A percentile compares a stretch with the other conserved stretches of the same genome.
Evolutionary conservation across 768 basidiomycete genomes (phyloP).

Genomic region (Tylopilus plumbeoviolaceoides): DNA sequence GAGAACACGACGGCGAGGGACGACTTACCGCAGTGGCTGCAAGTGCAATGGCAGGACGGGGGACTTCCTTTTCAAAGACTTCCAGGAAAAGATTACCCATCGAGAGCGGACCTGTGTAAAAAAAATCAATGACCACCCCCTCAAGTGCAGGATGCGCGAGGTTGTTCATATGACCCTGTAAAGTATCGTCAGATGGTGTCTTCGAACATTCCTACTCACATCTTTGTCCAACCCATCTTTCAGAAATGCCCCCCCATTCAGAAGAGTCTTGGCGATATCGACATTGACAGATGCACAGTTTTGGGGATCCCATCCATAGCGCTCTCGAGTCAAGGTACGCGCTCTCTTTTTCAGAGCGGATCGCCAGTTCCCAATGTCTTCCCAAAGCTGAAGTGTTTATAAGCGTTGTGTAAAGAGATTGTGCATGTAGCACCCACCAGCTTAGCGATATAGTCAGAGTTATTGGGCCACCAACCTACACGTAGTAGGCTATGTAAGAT

Average conservation of each 20-base stretch:
- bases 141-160: slow-evolving; percentile 1
- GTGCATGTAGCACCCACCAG: neutral
- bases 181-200: no score
- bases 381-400: neutral
- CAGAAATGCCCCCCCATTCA: neutral
- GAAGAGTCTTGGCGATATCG: neutral
- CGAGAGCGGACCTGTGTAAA: neutral
- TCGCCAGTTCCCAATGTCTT: neutral
- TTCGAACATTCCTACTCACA: neutral
- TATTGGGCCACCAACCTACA: neutral
- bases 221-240: neutral
- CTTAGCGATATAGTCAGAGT: neutral
- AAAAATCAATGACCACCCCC: slow-evolving; percentile 7
- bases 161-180: slow-evolving; percentile 7
- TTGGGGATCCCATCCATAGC: neutral
- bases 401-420: no score
- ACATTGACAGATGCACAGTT: neutral
- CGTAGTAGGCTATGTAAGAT: no score
- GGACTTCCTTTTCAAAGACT: slow-evolving; percentile 6
- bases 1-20: no score
- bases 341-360: neutral
- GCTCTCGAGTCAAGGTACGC: neutral
- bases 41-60: neutral
- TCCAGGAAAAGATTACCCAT: neutral
- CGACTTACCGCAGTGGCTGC: neutral